These are phyloP conservation scores for Mucor mucedo DNA, from an alignment of 371 early-diverging fungal species.

Conservation along the genomic window DNA sequence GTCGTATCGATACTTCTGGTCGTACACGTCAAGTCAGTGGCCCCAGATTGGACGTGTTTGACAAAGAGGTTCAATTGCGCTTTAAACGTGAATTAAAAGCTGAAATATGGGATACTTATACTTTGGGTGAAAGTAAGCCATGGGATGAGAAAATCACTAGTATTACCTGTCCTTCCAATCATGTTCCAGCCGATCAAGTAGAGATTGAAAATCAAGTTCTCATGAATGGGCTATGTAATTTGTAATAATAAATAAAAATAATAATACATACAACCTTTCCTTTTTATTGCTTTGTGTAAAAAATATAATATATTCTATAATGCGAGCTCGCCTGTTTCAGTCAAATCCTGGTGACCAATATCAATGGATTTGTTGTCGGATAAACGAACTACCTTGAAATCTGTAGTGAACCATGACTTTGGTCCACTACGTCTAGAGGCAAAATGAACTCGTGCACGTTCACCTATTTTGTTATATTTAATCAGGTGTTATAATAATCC, in stretches of 20 bases:
- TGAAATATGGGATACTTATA: slow-evolving; percentile 46
- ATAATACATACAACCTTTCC: slow-evolving; percentile 6
- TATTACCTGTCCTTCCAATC: slow-evolving; percentile 48
- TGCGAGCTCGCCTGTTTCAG: slow-evolving; percentile 44
- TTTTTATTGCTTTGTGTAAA: not conserved
- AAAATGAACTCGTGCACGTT: slow-evolving; percentile 52
- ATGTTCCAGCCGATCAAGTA: slow-evolving; percentile 50
- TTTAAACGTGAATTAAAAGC: slow-evolving; percentile 38
- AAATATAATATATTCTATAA: slow-evolving; percentile 4
- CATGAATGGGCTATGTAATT: slow-evolving; percentile 42
- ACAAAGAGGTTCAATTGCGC: slow-evolving; percentile 29
- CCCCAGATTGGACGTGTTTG: slow-evolving; percentile 44
- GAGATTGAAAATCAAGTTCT: slow-evolving; percentile 57
- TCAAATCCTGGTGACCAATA: slow-evolving; percentile 41
- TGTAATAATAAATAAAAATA: slow-evolving; percentile 6
- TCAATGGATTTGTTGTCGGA: slow-evolving; percentile 40
- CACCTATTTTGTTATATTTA: slow-evolving; percentile 26
- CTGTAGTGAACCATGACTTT: slow-evolving; percentile 40
- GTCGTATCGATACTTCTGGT: slow-evolving; percentile 46
- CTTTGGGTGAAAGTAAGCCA: slow-evolving; percentile 39
- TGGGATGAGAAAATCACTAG: slow-evolving; percentile 40
- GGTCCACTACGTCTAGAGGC: slow-evolving; percentile 40
- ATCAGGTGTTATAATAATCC: not conserved
- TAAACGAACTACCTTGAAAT: slow-evolving; percentile 44
- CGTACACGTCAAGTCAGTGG: slow-evolving; percentile 46